phyloP scores from a whole-genome alignment of 2,329 filamentous ascomycete genomes.

The Fusarium sp. region DNA sequence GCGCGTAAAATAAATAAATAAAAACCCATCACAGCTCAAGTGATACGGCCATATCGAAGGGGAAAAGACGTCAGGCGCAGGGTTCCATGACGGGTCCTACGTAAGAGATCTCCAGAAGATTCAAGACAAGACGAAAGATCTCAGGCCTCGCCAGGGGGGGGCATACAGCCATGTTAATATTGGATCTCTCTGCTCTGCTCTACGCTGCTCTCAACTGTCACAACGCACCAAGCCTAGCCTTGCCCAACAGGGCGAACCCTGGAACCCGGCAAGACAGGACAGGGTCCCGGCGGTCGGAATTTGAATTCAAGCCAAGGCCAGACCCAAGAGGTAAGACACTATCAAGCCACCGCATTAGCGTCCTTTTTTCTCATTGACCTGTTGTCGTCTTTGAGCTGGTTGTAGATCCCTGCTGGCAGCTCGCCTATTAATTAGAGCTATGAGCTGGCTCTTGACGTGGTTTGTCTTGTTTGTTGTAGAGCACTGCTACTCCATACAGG shows the following conservation, averaged over 20 bases:
- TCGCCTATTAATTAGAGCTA: conserved; percentile 14
- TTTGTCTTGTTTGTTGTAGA: conserved; percentile 10
- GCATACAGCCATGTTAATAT: conserved; percentile 33
- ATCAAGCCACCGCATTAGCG: conserved; percentile 38
- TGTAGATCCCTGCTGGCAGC: conserved; percentile 33
- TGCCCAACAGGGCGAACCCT: conserved; percentile 6
- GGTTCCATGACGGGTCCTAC: conserved; percentile 30
- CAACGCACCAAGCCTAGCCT: neutral
- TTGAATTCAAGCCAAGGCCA: conserved; percentile 24
- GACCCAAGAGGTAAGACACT: conserved; percentile 35
- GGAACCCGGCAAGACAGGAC: conserved; percentile 27
- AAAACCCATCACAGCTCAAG: conserved; percentile 1
- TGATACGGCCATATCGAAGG: conserved; percentile 11
- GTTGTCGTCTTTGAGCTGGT: neutral
- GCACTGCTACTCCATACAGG: neutral
- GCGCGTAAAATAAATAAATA: neutral
- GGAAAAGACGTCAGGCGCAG: conserved; percentile 18
- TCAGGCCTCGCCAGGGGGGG: conserved; percentile 22
- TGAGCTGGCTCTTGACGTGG: conserved; percentile 33
- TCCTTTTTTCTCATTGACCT: neutral
- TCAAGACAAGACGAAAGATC: conserved; percentile 26
- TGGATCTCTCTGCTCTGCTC: neutral
- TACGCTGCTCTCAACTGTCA: neutral
- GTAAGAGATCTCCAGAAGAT: conserved; percentile 21
- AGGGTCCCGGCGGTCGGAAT: conserved; percentile 35